Evolutionary conservation across 306 rosid species (phyloP).

Genomic region (Cercis canadensis): DNA sequence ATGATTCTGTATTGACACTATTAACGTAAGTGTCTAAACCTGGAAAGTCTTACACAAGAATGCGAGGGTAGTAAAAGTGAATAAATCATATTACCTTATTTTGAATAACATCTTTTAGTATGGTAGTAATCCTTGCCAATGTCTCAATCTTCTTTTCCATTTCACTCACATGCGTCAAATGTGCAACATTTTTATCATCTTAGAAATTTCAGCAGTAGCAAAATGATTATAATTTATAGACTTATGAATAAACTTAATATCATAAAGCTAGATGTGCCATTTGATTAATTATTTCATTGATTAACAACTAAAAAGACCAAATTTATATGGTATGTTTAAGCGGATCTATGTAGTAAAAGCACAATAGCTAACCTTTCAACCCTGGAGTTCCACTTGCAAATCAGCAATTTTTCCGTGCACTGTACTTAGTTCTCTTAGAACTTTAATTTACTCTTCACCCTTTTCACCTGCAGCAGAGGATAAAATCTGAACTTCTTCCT

Average conservation of each 20-base stretch:
- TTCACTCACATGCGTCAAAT: conserved; percentile 93
- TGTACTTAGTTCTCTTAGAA: conserved; percentile 79
- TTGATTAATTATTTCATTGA: neutral
- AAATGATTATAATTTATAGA: too few relatives aligned
- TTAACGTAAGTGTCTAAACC: neutral
- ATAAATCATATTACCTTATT: conserved; percentile 69
- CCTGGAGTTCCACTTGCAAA: conserved; percentile 98
- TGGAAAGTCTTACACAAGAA: conserved; percentile 16
- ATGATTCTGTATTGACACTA: too few relatives aligned
- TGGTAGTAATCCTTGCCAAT: conserved; percentile 80
- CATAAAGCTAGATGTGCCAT: neutral
- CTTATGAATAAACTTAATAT: neutral
- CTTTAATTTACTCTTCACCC: conserved; percentile 83
- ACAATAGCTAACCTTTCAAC: conserved; percentile 70
- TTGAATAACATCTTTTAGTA: conserved; percentile 90
- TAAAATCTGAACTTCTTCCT: conserved; percentile 74
- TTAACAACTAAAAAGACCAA: conserved; percentile 6
- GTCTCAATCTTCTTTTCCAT: conserved; percentile 95
- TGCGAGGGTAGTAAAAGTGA: conserved; percentile 6
- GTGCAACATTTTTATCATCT: conserved; percentile 96
- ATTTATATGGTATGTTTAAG: neutral
- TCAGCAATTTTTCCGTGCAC: conserved; percentile 93
- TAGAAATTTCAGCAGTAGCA: conserved; percentile 38
- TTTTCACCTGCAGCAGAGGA: conserved; percentile 66
- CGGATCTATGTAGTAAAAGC: conserved; percentile 12